These are phyloP conservation scores for Pyronema domesticum DNA, from an alignment of 495 filamentous ascomycete species.

Conservation along the genomic window DNA sequence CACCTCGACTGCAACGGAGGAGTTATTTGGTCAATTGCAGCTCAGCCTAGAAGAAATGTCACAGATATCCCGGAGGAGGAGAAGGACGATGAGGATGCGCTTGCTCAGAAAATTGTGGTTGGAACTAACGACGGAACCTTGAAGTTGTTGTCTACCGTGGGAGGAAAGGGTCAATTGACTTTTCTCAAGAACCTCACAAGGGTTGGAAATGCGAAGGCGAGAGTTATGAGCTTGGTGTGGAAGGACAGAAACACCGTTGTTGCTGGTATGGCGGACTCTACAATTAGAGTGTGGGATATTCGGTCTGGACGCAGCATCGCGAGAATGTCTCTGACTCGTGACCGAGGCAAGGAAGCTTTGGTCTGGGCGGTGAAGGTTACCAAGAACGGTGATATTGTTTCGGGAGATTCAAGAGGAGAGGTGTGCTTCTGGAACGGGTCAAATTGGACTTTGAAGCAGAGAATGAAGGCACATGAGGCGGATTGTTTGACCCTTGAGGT, in stretches of 20 bases:
- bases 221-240: conserved; percentile 77
- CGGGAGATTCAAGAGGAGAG: conserved; percentile 85
- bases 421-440: conserved; percentile 85
- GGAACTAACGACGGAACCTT: conserved; percentile 87
- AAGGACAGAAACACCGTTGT: conserved; percentile 66
- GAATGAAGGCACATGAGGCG: conserved; percentile 69
- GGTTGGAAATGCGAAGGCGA: conserved; percentile 59
- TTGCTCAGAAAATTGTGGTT: conserved; percentile 58
- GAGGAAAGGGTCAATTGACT: conserved; percentile 13
- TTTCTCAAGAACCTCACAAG: conserved; percentile 35
- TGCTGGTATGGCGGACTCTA: conserved; percentile 83
- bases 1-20: conserved; percentile 85
- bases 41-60: conserved; percentile 49
- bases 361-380: conserved; percentile 87
- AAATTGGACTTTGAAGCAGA: conserved; percentile 69
- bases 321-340: conserved; percentile 69
- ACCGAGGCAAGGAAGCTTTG: conserved; percentile 67
- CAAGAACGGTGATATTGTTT: conserved; percentile 74
- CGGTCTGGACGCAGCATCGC: conserved; percentile 53
- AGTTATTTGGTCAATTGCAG: conserved; percentile 88
- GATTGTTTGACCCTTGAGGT: conserved; percentile 73
- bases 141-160: conserved; percentile 59
- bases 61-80: conserved; percentile 23
- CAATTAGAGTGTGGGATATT: conserved; percentile 76
- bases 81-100: conserved; percentile 11